A percentile compares a stretch with the other conserved stretches of the same genome.
Conservation (phyloP, 345 rosid genomes). For the Syzygium grande region DNA sequence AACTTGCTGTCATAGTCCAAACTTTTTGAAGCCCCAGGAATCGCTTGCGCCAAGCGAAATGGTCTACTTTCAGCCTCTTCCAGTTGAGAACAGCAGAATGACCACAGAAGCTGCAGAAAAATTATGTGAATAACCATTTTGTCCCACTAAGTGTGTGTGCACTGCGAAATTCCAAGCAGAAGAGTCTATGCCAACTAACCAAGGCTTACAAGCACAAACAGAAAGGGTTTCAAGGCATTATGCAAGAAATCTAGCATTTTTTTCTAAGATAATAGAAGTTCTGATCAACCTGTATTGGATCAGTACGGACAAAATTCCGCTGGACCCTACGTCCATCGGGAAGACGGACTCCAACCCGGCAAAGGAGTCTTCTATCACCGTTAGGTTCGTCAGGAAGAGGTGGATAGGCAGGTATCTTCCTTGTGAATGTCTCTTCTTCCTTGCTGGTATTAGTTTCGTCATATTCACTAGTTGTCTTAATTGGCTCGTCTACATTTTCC, state of each 20-base stretch:
- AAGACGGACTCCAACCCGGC: slow-evolving; percentile 92
- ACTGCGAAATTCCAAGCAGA: neutral
- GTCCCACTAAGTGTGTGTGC: neutral
- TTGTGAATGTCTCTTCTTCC: slow-evolving; percentile 27
- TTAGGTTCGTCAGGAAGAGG: slow-evolving; percentile 92
- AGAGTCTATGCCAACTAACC: neutral
- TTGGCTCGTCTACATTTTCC: slow-evolving; percentile 35
- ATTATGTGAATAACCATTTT: neutral
- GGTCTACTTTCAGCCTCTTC: slow-evolving; percentile 49
- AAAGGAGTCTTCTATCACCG: slow-evolving; percentile 58
- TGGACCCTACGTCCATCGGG: slow-evolving; percentile 90
- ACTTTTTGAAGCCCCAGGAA: slow-evolving; percentile 75
- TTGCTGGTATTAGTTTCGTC: slow-evolving; percentile 8
- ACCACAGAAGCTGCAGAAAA: slow-evolving; percentile 74
- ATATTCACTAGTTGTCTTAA: slow-evolving; percentile 9
- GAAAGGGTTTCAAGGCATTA: neutral
- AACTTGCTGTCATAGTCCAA: slow-evolving; percentile 62
- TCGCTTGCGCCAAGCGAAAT: slow-evolving; percentile 70
- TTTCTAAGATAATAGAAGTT: neutral
- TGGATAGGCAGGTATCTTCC: slow-evolving; percentile 46
- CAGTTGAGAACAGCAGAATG: slow-evolving; percentile 71
- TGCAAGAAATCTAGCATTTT: neutral
- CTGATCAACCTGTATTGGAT: slow-evolving; percentile 54
- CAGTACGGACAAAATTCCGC: slow-evolving; percentile 70
- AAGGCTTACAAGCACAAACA: neutral